Conservation (phyloP, 139 green algal genomes). For the Chlamydomonas schloesseri region DNA sequence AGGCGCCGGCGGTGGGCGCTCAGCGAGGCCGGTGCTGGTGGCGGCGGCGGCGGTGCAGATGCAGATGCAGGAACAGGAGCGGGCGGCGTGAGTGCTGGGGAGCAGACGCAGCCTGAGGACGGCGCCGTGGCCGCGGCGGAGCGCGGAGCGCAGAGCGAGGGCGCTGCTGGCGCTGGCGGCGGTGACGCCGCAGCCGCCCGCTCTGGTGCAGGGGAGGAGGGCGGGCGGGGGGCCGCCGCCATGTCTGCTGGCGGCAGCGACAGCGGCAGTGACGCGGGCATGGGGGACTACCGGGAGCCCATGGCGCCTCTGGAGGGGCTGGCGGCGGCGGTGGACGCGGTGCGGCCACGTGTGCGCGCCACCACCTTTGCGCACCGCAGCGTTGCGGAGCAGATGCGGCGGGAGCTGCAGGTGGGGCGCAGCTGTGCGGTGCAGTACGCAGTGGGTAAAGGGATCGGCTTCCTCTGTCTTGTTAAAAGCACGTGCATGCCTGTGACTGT, state of each 20-base stretch:
- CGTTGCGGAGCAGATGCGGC: neutral
- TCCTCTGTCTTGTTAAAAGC: neutral
- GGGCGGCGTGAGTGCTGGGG: no score
- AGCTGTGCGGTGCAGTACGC: neutral
- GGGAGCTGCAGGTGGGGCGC: conserved; percentile 21
- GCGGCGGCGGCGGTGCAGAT: no score
- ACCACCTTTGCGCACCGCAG: conserved; percentile 11
- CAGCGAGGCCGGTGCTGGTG: no score
- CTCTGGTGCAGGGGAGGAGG: no score
- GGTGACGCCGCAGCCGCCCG: no score
- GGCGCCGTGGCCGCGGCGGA: no score
- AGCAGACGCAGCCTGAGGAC: no score
- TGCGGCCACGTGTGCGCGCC: neutral
- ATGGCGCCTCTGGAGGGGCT: conserved; percentile 3
- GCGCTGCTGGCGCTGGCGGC: no score
- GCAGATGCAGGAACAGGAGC: no score
- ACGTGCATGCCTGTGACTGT: neutral
- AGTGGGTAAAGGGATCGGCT: neutral
- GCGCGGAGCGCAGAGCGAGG: no score
- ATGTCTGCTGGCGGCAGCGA: neutral
- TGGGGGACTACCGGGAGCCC: neutral
- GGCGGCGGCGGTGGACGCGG: neutral
- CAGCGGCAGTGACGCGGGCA: neutral
- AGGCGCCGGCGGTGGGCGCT: neutral
- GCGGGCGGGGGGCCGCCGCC: neutral